Conservation (phyloP, 768 basidiomycete genomes). For the Serpula lacrymans region DNA sequence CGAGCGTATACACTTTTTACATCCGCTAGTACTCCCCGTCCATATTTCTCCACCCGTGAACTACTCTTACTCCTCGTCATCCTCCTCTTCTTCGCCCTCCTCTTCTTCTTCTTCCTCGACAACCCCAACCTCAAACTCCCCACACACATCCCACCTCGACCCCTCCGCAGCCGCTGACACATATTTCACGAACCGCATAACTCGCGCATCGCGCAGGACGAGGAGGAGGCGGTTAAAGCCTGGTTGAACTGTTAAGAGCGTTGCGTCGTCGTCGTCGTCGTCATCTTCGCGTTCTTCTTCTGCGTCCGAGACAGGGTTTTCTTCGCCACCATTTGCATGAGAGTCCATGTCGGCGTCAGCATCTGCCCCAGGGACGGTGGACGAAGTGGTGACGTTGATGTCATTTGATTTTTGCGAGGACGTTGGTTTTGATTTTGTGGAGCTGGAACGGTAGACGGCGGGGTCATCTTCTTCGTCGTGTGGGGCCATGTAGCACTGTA, state of each 20-base stretch:
- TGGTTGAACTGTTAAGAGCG: conserved; percentile 82
- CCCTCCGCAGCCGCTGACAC: conserved; percentile 86
- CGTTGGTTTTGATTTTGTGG: conserved; percentile 35
- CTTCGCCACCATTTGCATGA: too few relatives aligned
- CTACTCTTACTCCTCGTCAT: conserved; percentile 2
- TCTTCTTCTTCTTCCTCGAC: conserved; percentile 60
- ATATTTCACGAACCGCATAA: conserved; percentile 96
- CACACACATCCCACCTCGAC: conserved; percentile 90
- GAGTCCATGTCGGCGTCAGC: conserved; percentile 12
- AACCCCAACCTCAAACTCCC: conserved; percentile 89
- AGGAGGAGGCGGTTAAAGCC: conserved; percentile 87
- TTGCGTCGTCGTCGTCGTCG: conserved; percentile 71
- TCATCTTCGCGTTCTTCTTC: conserved; percentile 46
- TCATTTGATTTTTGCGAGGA: conserved; percentile 9
- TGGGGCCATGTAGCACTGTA: conserved; percentile 89
- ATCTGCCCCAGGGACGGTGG: conserved; percentile 10
- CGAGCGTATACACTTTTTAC: background rate
- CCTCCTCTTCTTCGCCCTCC: conserved; percentile 24
- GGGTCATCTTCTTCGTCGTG: conserved; percentile 96
- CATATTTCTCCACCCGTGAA: background rate
- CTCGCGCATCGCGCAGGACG: conserved; percentile 88
- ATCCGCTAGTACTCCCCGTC: background rate
- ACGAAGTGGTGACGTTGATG: conserved; percentile 2
- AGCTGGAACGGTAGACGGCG: conserved; percentile 78
- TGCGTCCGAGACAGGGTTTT: conserved; percentile 17